Evolutionary conservation across 192 early-diverging fungal genomes (phyloP), one percentile per base, ranked within the genome.

Genomic region (Rhizophagus sp.): DNA sequence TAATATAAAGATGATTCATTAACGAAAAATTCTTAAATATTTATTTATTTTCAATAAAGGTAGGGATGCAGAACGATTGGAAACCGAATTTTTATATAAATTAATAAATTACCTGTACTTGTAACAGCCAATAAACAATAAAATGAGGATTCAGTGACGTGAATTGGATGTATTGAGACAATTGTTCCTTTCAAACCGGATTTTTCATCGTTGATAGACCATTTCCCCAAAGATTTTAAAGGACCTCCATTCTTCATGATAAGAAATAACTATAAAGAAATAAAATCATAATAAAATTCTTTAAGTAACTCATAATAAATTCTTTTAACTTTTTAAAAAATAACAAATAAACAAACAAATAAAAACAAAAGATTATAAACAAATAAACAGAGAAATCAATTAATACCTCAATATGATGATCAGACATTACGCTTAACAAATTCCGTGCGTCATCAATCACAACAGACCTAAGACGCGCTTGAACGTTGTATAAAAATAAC

Each of bases 141-240:
- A 25, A 41, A 71, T 22, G 78, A 17, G 17, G 78, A 79, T 13
- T 79, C 78, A 17, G 78, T 79, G 30, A 71, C 71, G 2, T 25
- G 41, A 3, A 79, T 71, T 39, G 78, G 12, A 27, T 79, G 68
- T 24, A 79, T 71, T 24, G 78, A 79, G 3, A 24, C 5, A 61
- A 75, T n/a, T 12, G 25, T 33, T 24, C 61, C 50, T 75, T 62
- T 62, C 7, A 75, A 61, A 3, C 22, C 13, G 1, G 57, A 75
- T 62, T 62, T 62, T n/a, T 75, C 57, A 15, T 75, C 50, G 12
- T 39, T 39, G 9, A 75, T 62, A 19, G 50, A 62, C 34, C 36
- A 63, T 62, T 12, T 39, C 39, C 50, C 74, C 41, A 75, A 36
- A 52, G n/a, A 25, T 52, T 2, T 73, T 49, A 39, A 39, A 22